Conservation (phyloP, 345 rosid species). For the Turritis glabra region DNA sequence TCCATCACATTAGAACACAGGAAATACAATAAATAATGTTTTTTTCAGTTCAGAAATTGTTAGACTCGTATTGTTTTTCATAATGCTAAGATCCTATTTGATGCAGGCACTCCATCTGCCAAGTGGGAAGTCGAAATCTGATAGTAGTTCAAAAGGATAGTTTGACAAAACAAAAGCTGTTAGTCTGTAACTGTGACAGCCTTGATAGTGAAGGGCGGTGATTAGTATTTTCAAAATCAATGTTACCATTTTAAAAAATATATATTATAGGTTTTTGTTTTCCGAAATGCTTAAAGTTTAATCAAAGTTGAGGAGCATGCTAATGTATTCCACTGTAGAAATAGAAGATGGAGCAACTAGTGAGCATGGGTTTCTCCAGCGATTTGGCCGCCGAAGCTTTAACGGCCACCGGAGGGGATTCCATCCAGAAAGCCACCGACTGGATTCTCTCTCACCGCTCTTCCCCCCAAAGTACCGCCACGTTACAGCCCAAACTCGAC, state of each 20-base stretch:
- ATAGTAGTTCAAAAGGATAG: too few relatives aligned
- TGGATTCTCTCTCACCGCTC: constrained; percentile 39
- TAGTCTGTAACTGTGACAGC: too few relatives aligned
- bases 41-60: background rate
- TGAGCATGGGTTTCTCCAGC: constrained; percentile 38
- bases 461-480: background rate
- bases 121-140: too few relatives aligned
- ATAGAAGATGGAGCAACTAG: constrained; percentile 33
- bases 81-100: too few relatives aligned
- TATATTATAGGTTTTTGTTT: too few relatives aligned
- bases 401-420: constrained; percentile 37
- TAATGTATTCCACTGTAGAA: background rate
- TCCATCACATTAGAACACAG: background rate
- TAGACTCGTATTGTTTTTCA: background rate
- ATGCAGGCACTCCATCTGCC: too few relatives aligned
- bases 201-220: too few relatives aligned
- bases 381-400: constrained; percentile 38
- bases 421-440: constrained; percentile 37
- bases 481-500: constrained; percentile 37
- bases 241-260: too few relatives aligned
- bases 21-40: background rate
- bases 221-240: too few relatives aligned
- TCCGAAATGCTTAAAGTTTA: too few relatives aligned
- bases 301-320: too few relatives aligned
- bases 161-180: too few relatives aligned